A percentile compares a stretch with the other conserved stretches of the same genome.
Conservation (phyloP, 163 green algal species). For the Chloromonas sp. region DNA sequence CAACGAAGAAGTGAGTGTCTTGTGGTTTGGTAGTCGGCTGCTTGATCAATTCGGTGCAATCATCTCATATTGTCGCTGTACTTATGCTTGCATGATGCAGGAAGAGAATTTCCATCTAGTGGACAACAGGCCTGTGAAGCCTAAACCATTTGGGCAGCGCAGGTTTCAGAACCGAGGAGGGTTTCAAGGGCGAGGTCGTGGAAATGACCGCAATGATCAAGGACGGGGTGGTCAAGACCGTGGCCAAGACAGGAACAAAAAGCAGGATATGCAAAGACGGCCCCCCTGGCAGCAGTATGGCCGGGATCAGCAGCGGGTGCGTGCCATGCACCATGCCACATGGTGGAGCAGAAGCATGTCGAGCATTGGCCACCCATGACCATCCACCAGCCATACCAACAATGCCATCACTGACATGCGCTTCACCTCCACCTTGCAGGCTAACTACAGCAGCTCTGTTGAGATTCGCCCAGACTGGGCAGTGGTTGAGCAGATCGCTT, state of each 20-base stretch:
- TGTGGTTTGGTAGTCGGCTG: too few species aligned
- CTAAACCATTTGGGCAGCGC: constrained; percentile 36
- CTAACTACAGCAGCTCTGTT: constrained; percentile 51
- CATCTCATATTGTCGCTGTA: too few species aligned
- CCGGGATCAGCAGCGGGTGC: constrained; percentile 55
- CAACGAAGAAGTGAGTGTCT: constrained; percentile 73
- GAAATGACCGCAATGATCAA: not conserved
- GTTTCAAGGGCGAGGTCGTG: not conserved
- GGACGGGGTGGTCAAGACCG: constrained; percentile 7
- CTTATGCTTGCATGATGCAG: constrained; percentile 28
- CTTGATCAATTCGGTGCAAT: too few species aligned
- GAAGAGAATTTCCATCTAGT: constrained; percentile 96
- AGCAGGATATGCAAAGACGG: constrained; percentile 37
- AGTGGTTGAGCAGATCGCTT: constrained; percentile 90
- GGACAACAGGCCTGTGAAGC: constrained; percentile 76
- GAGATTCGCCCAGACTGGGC: constrained; percentile 93
- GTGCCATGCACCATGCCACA: not conserved
- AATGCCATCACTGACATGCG: too few species aligned
- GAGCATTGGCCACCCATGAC: too few species aligned
- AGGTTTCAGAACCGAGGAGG: too few species aligned
- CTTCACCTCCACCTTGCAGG: not conserved
- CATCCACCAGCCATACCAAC: too few species aligned
- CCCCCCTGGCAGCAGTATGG: constrained; percentile 60
- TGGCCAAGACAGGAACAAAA: constrained; percentile 9
- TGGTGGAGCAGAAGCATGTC: too few species aligned